Percentiles rank a stretch among this genome's conserved stretches.
Conservation (phyloP, 495 filamentous ascomycete species). For the Neurospora pannonica region DNA sequence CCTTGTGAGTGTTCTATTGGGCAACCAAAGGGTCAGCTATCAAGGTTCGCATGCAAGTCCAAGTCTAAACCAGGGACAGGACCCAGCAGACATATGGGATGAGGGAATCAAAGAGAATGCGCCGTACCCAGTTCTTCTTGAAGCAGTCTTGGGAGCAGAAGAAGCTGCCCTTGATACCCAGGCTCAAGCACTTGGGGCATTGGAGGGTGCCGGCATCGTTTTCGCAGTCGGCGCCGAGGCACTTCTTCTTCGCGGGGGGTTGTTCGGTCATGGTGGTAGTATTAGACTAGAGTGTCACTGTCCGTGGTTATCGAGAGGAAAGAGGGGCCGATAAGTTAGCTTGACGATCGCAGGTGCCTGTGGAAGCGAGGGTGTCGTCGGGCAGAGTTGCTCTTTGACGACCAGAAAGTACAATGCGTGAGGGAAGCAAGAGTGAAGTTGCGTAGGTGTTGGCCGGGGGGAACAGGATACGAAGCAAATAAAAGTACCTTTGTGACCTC, state of each 20-base stretch:
- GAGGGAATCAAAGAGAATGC: background rate
- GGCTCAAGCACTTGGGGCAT: constrained; percentile 88
- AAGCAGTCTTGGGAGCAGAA: constrained; percentile 99
- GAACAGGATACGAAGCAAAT: background rate
- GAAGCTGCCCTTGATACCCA: constrained; percentile 76
- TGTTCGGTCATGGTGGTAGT: constrained; percentile 33
- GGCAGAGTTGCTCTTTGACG: background rate
- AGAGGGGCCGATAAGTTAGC: background rate
- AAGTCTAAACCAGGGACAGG: background rate
- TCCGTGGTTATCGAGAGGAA: background rate
- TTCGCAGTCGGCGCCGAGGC: constrained; percentile 67
- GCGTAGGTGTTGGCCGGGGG: background rate
- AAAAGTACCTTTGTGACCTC: background rate
- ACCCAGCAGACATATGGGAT: background rate
- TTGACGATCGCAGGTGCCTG: background rate
- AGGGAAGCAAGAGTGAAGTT: background rate
- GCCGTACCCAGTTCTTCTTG: constrained; percentile 90
- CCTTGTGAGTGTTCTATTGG: constrained; percentile 71
- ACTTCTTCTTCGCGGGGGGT: constrained; percentile 54
- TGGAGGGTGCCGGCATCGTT: constrained; percentile 79
- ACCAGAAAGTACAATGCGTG: background rate
- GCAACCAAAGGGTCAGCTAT: constrained; percentile 2
- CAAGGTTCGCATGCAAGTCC: background rate
- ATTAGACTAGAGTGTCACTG: background rate
- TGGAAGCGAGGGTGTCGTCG: background rate